Conservation (phyloP, 2,329 filamentous ascomycete species). For the Sporothrix sp. region DNA sequence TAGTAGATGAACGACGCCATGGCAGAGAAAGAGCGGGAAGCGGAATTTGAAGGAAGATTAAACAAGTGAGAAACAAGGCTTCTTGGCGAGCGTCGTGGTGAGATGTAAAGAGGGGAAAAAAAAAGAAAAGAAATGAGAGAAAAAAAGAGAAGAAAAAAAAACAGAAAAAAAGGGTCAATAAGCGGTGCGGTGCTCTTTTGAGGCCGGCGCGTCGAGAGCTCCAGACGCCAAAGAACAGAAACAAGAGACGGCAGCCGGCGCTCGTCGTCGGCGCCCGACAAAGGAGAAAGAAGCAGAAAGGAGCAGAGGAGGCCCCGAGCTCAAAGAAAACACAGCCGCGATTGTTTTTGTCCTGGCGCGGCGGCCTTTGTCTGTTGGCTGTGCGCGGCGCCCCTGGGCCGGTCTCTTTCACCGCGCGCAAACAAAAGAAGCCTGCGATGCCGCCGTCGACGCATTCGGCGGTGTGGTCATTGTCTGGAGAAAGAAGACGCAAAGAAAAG, state of each 20-base stretch:
- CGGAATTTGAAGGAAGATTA: background rate
- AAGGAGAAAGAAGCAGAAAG: too few relatives aligned
- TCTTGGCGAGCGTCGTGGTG: too few relatives aligned
- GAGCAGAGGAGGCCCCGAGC: too few relatives aligned
- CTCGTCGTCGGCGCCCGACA: too few relatives aligned
- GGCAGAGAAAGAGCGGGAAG: background rate
- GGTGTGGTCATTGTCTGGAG: constrained; percentile 12
- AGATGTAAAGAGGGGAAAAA: too few relatives aligned
- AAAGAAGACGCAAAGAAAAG: background rate
- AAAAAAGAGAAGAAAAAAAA: too few relatives aligned
- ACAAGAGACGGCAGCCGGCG: too few relatives aligned
- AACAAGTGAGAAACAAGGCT: background rate
- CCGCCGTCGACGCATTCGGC: constrained; percentile 15
- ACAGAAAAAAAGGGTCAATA: too few relatives aligned
- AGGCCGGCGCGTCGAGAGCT: too few relatives aligned
- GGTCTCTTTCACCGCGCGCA: background rate
- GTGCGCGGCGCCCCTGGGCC: background rate
- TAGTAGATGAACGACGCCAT: constrained; percentile 11
- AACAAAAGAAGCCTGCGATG: constrained; percentile 3
- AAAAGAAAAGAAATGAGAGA: too few relatives aligned
- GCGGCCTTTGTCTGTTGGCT: background rate
- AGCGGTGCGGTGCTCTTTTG: too few relatives aligned
- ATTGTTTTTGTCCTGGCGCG: background rate
- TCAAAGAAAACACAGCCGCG: background rate
- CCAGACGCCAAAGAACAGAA: too few relatives aligned